A percentile compares a stretch with the other conserved stretches of the same genome.
phyloP scores from a whole-genome alignment of 176 grass and related monocot species.

The Saccharum officinarum region DNA sequence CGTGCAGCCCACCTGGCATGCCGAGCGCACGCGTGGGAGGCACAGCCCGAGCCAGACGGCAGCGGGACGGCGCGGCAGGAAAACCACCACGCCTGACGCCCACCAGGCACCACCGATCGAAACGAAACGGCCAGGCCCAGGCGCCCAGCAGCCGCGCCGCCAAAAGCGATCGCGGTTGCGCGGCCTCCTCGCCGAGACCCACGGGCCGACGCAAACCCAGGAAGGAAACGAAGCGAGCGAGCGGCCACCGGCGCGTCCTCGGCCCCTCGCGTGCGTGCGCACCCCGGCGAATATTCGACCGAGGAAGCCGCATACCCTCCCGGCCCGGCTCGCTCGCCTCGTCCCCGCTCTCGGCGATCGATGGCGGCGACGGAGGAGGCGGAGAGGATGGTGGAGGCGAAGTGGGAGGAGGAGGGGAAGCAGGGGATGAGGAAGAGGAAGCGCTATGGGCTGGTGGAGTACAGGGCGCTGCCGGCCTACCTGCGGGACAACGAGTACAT shows the following conservation, averaged over 20 bases:
- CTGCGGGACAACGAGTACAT: slow-evolving; percentile 96
- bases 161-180: neutral
- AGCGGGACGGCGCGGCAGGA: neutral
- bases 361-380: neutral
- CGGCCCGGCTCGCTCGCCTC: neutral
- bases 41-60: too few species aligned
- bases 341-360: neutral
- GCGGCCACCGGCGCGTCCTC: neutral
- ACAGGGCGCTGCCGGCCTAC: slow-evolving; percentile 69
- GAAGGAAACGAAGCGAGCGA: neutral
- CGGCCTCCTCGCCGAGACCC: slow-evolving; percentile 32
- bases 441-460: slow-evolving; percentile 73
- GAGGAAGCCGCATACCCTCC: neutral
- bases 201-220: slow-evolving; percentile 29
- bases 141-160: neutral
- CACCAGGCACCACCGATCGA: neutral
- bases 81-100: too few species aligned
- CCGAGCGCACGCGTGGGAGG: too few species aligned
- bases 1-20: neutral
- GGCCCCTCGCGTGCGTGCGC: neutral
- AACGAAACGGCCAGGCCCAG: neutral
- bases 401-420: neutral
- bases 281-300: slow-evolving; percentile 33
- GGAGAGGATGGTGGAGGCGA: neutral
- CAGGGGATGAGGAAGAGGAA: slow-evolving; percentile 23